A percentile compares a stretch with the other conserved stretches of the same genome.
These are phyloP conservation scores for Hypholoma sublateritium DNA, from an alignment of 768 basidiomycete species.

Conservation along the genomic window DNA sequence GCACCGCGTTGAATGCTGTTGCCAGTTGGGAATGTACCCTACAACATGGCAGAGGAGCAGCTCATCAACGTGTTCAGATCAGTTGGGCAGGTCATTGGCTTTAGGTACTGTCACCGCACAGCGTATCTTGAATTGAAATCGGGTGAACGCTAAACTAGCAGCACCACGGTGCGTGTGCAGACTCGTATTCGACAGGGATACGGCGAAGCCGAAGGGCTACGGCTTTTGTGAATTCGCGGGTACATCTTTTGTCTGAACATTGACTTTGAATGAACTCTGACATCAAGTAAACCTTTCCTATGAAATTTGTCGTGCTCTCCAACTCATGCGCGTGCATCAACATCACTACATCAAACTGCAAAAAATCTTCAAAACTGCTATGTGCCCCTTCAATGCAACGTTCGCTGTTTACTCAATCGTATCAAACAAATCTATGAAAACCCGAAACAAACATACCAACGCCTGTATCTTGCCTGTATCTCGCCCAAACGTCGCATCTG, in stretches of 20 bases:
- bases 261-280: slow-evolving; percentile 31
- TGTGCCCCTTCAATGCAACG: too few species aligned
- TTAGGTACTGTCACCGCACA: slow-evolving; percentile 52
- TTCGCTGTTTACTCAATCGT: too few species aligned
- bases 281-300: slow-evolving; percentile 24
- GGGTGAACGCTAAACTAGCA: not conserved
- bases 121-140: not conserved
- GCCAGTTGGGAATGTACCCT: slow-evolving; percentile 82
- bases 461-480: too few species aligned
- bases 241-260: slow-evolving; percentile 42
- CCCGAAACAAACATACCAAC: too few species aligned
- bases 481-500: too few species aligned
- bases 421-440: too few species aligned
- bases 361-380: too few species aligned
- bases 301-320: too few species aligned
- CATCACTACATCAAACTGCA: too few species aligned
- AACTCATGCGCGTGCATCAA: too few species aligned
- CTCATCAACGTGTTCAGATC: slow-evolving; percentile 87
- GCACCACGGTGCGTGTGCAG: slow-evolving; percentile 35
- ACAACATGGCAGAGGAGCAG: slow-evolving; percentile 89
- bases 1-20: not conserved
- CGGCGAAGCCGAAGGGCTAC: slow-evolving; percentile 93
- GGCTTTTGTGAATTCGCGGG: slow-evolving; percentile 93
- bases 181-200: slow-evolving; percentile 86
- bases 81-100: slow-evolving; percentile 86